Evolutionary conservation across 2,329 filamentous ascomycete genomes (phyloP), one percentile per base, ranked within the genome.

Genomic region (Aspergillus sclerotialis): DNA sequence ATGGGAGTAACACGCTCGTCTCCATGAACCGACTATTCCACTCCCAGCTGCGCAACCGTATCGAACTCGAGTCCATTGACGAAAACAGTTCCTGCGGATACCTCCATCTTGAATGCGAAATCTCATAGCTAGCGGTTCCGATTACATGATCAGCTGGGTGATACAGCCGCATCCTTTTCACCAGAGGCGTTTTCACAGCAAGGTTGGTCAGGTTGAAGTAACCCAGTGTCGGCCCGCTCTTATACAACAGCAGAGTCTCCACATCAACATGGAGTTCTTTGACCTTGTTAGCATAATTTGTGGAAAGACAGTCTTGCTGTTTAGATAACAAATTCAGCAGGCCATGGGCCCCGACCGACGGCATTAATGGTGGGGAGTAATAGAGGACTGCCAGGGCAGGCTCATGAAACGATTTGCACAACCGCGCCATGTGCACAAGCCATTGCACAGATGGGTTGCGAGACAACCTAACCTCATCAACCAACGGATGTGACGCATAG

Each of bases 331-430:
- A 62, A 16, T 67, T 52, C 11, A 73, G 50, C 13, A 77, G 55
- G 25, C 63, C 57, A 41, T 69, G 68, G 9, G 65, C 65, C 41
- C 72, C 69, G 21, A 61, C 57, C 23, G 68, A 60, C 1, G 71
- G 68, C 38, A 73, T 69, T 28, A 92, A 64, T 1, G 79, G 78
- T 7, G 84, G 84, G 4, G 69, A 76, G 30, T 73, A 69, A 55
- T 92, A 92, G 4, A 93, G 67, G 1, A 76, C 80, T 4, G 78
- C 78, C 32, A 92, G 60, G 2, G 84, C 84, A 4, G 86, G 82
- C 48, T 88, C 84, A 0, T 75, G 64, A 37, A 89, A 86, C 2
- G 69, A 58, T 32, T 69, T 74, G 46, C 81, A 89, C 11, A 78
- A 63, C 2, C 71, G 68, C 23, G 82, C 77, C 28, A 75, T 64